A percentile compares a stretch with the other conserved stretches of the same genome.
These are phyloP conservation scores for Picea sitchensis DNA, from an alignment of 75 land plant genomes.

Conservation along the genomic window DNA sequence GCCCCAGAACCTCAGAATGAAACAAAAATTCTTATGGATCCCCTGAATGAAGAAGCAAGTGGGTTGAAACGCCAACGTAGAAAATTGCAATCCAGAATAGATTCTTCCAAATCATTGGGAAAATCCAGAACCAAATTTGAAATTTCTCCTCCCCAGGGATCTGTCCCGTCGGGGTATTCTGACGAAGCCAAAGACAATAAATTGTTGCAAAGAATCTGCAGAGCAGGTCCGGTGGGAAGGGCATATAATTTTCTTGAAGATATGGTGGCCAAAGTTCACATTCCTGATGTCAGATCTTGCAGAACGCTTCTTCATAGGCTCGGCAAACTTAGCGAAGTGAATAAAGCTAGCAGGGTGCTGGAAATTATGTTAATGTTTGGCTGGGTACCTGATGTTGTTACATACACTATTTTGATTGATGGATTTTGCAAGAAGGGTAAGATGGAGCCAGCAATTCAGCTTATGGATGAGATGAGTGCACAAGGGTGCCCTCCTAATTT, in stretches of 20 bases:
- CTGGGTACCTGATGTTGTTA: conserved; percentile 39
- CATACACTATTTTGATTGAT: conserved; percentile 40
- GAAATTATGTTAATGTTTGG: conserved; percentile 38
- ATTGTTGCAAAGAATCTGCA: background rate
- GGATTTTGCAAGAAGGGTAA: conserved; percentile 43
- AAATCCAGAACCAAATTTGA: too few species aligned
- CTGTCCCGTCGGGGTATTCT: too few species aligned
- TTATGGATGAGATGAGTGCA: conserved; percentile 37
- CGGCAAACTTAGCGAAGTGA: conserved; percentile 24
- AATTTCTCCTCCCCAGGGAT: too few species aligned
- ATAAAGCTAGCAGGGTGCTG: conserved; percentile 29
- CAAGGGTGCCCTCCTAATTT: conserved; percentile 21
- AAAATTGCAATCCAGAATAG: too few species aligned
- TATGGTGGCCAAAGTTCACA: conserved; percentile 27
- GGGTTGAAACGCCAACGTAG: too few species aligned
- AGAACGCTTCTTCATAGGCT: conserved; percentile 44
- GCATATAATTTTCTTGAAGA: conserved; percentile 22
- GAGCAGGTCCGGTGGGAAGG: conserved; percentile 25
- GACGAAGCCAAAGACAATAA: too few species aligned
- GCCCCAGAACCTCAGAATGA: too few species aligned
- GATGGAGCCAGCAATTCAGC: conserved; percentile 22
- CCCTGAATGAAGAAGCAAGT: too few species aligned
- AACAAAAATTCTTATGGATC: too few species aligned
- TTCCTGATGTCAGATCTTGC: conserved; percentile 39
- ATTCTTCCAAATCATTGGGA: too few species aligned